Evolutionary conservation across 345 rosid genomes (phyloP), one percentile per base, ranked within the genome.

Genomic region (Euphorbia peplus): DNA sequence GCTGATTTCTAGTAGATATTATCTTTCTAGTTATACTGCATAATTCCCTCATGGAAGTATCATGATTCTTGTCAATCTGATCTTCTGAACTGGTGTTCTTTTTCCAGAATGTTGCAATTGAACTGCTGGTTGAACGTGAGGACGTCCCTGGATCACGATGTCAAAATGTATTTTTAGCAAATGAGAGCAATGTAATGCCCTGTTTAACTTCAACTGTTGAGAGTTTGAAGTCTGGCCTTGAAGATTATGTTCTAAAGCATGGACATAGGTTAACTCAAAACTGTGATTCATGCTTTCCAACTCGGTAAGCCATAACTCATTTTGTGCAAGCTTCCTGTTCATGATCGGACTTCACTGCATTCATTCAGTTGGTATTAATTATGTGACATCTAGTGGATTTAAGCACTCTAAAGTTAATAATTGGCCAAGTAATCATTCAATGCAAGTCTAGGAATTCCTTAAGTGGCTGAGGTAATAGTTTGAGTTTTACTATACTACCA

Each of bases 241-340:
- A 85, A 79, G 92, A 85, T 81, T 88, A 88, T 70, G 83, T 91
- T 69, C 48, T 86, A 73, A 91, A 70, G 79, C 90, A 86, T 73
- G 75, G 84, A 60, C 79, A 86, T 35, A 78, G 67, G 75, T 63
- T 84, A 72, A 70, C 54, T 50, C 66, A 73, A 42, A 80, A 73
- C 52, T 85, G 92, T 48, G 81, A 77, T 53, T 65, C 69, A 32
- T 88, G 92, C 88, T 84, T 85, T 66, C 60, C 76, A 48, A 76
- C 60, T 55, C 70, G 85, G 89, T 88, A 80, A 68, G 73, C 60
- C 72, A 60, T 39, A 61, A 25, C 26, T 5, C 22, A 54, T 56
- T 32, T 56, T 35, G n/a, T 50, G n/a, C 13, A 10, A 19, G 48
- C 22, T 55, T 53, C 24, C 8, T 55, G 41, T 51, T 52, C 46